Percentiles rank a stretch among this genome's conserved stretches.
Conservation (phyloP, 164 flowering plant genomes). For the Nelumbo lutea region DNA sequence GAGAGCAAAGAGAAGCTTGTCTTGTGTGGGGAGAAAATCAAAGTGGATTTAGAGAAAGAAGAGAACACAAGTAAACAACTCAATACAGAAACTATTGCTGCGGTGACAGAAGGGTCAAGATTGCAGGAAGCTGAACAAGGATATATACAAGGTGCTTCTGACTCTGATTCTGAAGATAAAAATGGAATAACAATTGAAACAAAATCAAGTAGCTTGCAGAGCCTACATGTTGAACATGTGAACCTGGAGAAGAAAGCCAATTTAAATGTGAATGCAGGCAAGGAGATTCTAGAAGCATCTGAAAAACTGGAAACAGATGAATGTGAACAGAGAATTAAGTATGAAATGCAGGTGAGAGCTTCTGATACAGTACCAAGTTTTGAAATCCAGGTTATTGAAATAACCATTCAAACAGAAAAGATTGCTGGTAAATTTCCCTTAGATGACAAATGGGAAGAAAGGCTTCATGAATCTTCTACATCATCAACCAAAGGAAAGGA, state of each 20-base stretch:
- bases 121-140: constrained; percentile 18
- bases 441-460: constrained; percentile 8
- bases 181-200: constrained; percentile 2
- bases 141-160: constrained; percentile 4
- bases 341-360: background rate
- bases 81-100: background rate
- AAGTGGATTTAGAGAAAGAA: background rate
- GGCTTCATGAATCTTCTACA: constrained; percentile 6
- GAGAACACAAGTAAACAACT: background rate
- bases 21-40: too few species aligned
- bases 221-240: constrained; percentile 5
- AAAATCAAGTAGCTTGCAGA: constrained; percentile 6
- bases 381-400: constrained; percentile 4
- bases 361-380: background rate
- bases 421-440: background rate
- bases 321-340: constrained; percentile 5
- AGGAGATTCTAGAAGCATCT: background rate
- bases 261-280: background rate
- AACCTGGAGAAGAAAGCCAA: constrained; percentile 13
- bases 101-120: constrained; percentile 7
- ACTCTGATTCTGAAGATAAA: background rate
- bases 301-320: constrained; percentile 10
- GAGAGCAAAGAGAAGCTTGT: too few species aligned
- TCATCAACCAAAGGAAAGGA: background rate
- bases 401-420: constrained; percentile 1